phyloP scores from a whole-genome alignment of 345 rosid species.

The Crucihimalaya himalaica region DNA sequence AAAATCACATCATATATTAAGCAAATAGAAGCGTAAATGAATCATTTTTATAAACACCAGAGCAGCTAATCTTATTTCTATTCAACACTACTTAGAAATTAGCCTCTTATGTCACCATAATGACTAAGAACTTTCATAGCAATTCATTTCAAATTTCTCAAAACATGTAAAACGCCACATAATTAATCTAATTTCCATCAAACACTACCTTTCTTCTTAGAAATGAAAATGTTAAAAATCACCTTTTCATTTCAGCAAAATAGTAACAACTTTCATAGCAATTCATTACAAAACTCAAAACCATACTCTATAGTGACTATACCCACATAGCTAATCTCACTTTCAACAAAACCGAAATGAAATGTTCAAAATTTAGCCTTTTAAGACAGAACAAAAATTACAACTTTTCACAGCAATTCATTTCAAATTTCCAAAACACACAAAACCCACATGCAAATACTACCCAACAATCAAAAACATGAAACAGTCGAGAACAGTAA shows the following conservation, averaged over 20 bases:
- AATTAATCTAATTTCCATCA: not conserved
- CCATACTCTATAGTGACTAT: too few relatives aligned
- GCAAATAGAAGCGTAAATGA: not conserved
- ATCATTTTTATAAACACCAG: not conserved
- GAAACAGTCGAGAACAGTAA: not conserved
- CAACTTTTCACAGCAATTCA: not conserved
- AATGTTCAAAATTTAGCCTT: not conserved
- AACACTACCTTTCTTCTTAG: not conserved
- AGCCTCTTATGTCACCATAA: not conserved
- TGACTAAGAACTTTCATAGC: not conserved
- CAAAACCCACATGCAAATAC: slow-evolving; percentile 22
- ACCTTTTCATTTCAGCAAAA: not conserved
- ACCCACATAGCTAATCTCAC: slow-evolving; percentile 19
- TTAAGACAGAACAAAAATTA: not conserved
- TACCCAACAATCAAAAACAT: slow-evolving; percentile 21
- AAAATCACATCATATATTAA: not conserved
- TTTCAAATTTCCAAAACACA: slow-evolving; percentile 7
- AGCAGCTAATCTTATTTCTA: slow-evolving; percentile 10
- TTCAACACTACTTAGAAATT: not conserved
- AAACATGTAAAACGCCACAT: not conserved
- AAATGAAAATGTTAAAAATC: not conserved
- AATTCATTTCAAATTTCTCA: not conserved
- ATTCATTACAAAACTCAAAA: not conserved
- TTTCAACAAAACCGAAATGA: not conserved
- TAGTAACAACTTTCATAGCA: not conserved